These are phyloP conservation scores for Nemania sp. DNA, from an alignment of 2,329 filamentous ascomycete species.

Conservation along the genomic window DNA sequence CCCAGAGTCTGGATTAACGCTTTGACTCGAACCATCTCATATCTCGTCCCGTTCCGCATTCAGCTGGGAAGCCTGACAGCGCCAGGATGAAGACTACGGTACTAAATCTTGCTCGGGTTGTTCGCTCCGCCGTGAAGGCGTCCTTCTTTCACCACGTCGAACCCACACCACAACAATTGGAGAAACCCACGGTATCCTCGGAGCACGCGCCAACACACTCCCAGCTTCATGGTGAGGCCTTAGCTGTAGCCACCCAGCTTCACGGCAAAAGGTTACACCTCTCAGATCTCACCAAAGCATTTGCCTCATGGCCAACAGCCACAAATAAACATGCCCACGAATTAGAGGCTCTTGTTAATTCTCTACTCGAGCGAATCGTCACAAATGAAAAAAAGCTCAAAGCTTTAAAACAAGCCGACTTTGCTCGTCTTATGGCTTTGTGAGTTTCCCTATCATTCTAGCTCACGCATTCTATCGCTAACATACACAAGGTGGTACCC, in stretches of 20 bases:
- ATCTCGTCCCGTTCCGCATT: slow-evolving; percentile 10
- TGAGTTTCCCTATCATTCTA: slow-evolving; percentile 35
- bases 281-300: slow-evolving; percentile 46
- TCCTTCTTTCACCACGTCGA: slow-evolving; percentile 36
- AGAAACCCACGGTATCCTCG: slow-evolving; percentile 13
- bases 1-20: slow-evolving; percentile 27
- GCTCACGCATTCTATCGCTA: slow-evolving; percentile 12
- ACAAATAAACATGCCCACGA: slow-evolving; percentile 43
- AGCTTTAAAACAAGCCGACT: slow-evolving; percentile 52
- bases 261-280: slow-evolving; percentile 43
- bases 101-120: slow-evolving; percentile 35
- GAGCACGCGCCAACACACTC: slow-evolving; percentile 25
- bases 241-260: slow-evolving; percentile 42
- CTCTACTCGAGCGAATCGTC: slow-evolving; percentile 45
- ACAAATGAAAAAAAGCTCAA: slow-evolving; percentile 48
- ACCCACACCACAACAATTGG: slow-evolving; percentile 1
- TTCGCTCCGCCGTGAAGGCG: slow-evolving; percentile 36
- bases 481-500: slow-evolving; percentile 49
- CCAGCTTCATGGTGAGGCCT: slow-evolving; percentile 42
- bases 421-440: slow-evolving; percentile 50
- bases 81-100: slow-evolving; percentile 38
- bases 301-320: slow-evolving; percentile 44
- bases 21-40: slow-evolving; percentile 28
- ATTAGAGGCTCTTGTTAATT: slow-evolving; percentile 43
- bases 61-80: background rate